Evolutionary conservation across 2,329 filamentous ascomycete genomes (phyloP), one percentile per base, ranked within the genome.

Genomic region (Emergomyces orientalis): DNA sequence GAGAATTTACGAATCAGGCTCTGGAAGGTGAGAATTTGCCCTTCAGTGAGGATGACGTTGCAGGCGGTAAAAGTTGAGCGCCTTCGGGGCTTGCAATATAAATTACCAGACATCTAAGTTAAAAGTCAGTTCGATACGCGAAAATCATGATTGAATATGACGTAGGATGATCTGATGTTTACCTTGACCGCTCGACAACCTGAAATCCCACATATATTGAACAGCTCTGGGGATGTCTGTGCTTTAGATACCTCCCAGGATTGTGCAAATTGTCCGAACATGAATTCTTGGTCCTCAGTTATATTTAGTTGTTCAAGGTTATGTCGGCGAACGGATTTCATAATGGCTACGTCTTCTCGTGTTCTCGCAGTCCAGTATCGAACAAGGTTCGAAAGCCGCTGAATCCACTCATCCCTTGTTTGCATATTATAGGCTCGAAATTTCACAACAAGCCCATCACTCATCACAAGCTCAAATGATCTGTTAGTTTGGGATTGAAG

Each of bases 231-330:
- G 0, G 82, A 86, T n/a, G 86, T 84, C 67, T 82, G 81, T 1
- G 84, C 83, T 65, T 85, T 81, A 19, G 79, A 83, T 27, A 88
- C 85, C 71, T 88, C 86, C 86, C 86, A 88, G 68, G 88, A 88
- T 66, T 80, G 77, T 0, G 85, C 85, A 69, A 85, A 88, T 68
- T 87, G 85, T 11, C 86, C 86, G n/a, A 88, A 73, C 52, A 82
- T 74, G 0, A 86, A 85, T 72, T 88, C 86, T 67, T 82, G 79
- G 66, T 85, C 82, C 69, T 88, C 86, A 69, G 88, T 85, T 63
- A 88, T 86, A 59, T 83, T 81, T 59, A 88, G 77, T 6, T 79
- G 75, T 51, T 81, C 76, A 39, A 88, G 77, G 66, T 88, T 88
- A 60, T 79, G 78, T 60, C 78, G 75, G 25, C 86, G 80, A 4